Percentiles rank a stretch among this genome's conserved stretches.
These are phyloP conservation scores for Eucalyptus virginea DNA, from an alignment of 345 rosid genomes.

Conservation along the genomic window DNA sequence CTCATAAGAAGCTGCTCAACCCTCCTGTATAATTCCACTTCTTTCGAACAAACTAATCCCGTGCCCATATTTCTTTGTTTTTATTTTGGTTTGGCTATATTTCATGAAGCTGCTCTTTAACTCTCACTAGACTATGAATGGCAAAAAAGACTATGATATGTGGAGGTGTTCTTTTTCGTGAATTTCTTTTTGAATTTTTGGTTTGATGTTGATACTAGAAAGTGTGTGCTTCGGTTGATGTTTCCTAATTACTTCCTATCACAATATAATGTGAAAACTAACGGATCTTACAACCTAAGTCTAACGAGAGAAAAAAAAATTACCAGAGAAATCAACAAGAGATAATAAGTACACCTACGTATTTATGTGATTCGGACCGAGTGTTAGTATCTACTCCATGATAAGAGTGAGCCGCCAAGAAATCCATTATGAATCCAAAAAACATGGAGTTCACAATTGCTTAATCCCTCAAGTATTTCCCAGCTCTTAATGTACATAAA, in stretches of 20 bases:
- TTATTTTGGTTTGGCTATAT: neutral
- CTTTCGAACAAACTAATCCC: neutral
- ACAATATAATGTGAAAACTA: neutral
- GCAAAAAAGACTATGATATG: neutral
- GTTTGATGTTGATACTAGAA: neutral
- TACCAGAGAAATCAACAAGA: neutral
- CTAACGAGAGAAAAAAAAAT: neutral
- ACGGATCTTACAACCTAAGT: neutral
- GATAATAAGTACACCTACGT: neutral
- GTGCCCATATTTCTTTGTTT: neutral
- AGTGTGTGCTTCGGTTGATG: neutral
- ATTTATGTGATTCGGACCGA: neutral
- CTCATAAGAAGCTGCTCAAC: neutral
- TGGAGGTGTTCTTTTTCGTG: neutral
- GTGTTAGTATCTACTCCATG: neutral
- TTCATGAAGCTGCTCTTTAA: neutral
- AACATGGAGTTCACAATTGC: neutral
- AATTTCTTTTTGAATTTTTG: neutral
- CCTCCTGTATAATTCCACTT: neutral
- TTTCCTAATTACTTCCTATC: neutral
- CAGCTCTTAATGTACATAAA: no score
- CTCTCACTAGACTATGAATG: neutral
- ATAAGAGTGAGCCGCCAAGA: neutral
- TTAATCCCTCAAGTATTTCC: neutral
- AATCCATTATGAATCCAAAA: neutral